Evolutionary conservation across 129 eudicot genomes (phyloP), one percentile per base, ranked within the genome.

Genomic region (Saussurea involucrata): DNA sequence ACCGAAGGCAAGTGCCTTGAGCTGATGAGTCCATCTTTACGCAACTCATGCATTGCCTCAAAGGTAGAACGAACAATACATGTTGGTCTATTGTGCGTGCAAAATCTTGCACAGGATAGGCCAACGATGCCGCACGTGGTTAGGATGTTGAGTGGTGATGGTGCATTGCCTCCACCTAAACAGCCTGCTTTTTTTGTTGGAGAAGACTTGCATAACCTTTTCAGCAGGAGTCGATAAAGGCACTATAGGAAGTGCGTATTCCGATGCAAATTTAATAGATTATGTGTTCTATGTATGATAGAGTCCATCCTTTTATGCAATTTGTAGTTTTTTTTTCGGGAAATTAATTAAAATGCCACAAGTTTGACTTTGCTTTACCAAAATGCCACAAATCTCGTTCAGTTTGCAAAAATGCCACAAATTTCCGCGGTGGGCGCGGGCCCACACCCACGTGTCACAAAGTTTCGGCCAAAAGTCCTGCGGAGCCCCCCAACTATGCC

Each of bases 71-170:
- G 91, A 66, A 84, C 91, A 82, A 73, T 89, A 82, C 95, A 89
- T 71, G 85, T 89, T 0, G 95, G 91, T 0, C 84, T 89, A 6
- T 63, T 89, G 64, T 89, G 95, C 27, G 95, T 89, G 5, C 95
- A 89, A 64, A 89, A 86, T 29, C 86, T 76, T 40, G 87, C 91
- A n/a, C 89, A 89, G 29, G 95, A 89, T n/a, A 87, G 95, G 63
- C 95, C 95, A 20, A 80, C 82, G 24, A 89, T 89, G 91, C 66
- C 82, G 18, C 70, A 72, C 33, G 95, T 86, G n/a, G 58, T 86
- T 3, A 53, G 80, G 71, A 84, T 89, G 95, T 72, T 89, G 76
- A 82, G 87, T 71, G 85, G 91, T 42, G 87, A 84, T 28, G 61
- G 31, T 27, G 80, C 82, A 33, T 34, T 86, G 84, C 78, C 83